These are phyloP conservation scores for Ambrosia trifida DNA, from an alignment of 129 eudicot species.

Conservation along the genomic window DNA sequence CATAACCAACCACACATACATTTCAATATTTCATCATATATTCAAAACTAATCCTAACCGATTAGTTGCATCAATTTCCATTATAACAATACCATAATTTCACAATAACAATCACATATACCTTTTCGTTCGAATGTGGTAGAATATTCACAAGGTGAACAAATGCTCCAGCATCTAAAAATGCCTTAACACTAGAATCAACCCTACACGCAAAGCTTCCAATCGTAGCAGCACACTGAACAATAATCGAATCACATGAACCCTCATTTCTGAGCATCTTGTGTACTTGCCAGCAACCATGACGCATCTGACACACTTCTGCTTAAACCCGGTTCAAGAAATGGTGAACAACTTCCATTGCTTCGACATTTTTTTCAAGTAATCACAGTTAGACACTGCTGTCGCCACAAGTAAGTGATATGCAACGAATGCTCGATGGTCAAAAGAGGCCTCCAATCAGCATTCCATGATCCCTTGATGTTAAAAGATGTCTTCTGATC, in stretches of 20 bases:
- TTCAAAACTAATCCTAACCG: conserved; percentile 3
- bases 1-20: not conserved
- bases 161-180: conserved; percentile 88
- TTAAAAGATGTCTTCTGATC: conserved; percentile 6
- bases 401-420: not conserved
- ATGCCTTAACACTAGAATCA: conserved; percentile 82
- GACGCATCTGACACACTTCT: not conserved
- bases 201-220: conserved; percentile 97
- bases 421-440: not conserved
- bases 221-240: conserved; percentile 74
- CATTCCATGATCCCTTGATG: not conserved
- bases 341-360: too few species aligned
- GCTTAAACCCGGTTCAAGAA: not conserved
- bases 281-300: too few species aligned
- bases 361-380: too few species aligned
- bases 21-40: not conserved
- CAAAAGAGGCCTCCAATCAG: not conserved
- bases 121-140: conserved; percentile 68
- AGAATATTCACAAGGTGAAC: conserved; percentile 55
- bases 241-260: conserved; percentile 43
- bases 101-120: not conserved
- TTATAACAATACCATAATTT: not conserved
- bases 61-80: conserved; percentile 6
- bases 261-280: not conserved
- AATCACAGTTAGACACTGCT: not conserved